These are phyloP conservation scores for Colletotrichum euphorbiae DNA, from an alignment of 2,329 filamentous ascomycete genomes.

Conservation along the genomic window DNA sequence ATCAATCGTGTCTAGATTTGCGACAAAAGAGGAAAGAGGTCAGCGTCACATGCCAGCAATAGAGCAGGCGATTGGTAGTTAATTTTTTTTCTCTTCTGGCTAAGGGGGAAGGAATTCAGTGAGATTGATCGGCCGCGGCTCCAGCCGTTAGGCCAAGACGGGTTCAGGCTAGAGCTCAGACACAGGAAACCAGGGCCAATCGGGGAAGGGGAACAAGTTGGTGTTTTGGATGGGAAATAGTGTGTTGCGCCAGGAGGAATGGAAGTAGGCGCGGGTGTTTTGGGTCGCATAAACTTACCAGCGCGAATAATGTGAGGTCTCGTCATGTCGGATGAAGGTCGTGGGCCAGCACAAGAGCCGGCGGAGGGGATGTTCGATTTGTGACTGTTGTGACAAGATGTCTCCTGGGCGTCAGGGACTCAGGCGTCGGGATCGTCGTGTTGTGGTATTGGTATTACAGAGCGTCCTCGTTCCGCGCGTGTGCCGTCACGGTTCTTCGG, in stretches of 20 bases:
- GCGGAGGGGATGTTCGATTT: slow-evolving; percentile 20
- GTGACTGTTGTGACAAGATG: slow-evolving; percentile 22
- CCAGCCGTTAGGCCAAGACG: slow-evolving; percentile 36
- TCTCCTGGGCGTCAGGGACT: slow-evolving; percentile 12
- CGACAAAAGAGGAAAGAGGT: slow-evolving; percentile 27
- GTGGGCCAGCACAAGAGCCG: slow-evolving; percentile 33
- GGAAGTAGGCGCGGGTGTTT: slow-evolving; percentile 37
- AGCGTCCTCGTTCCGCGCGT: slow-evolving; percentile 12
- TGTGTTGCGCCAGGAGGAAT: slow-evolving; percentile 36
- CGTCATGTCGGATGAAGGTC: slow-evolving; percentile 60
- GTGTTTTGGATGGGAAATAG: slow-evolving; percentile 31
- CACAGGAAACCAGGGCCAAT: slow-evolving; percentile 29
- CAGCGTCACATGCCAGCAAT: slow-evolving; percentile 35
- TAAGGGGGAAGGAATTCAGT: slow-evolving; percentile 28
- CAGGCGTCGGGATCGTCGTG: slow-evolving; percentile 10
- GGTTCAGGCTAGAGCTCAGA: slow-evolving; percentile 40
- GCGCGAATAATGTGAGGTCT: slow-evolving; percentile 70
- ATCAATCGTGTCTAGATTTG: slow-evolving; percentile 84
- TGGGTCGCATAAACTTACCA: slow-evolving; percentile 57
- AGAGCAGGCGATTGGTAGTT: slow-evolving; percentile 10
- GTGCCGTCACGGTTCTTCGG: slow-evolving; percentile 27
- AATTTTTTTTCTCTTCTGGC: slow-evolving; percentile 9
- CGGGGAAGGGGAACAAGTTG: slow-evolving; percentile 26
- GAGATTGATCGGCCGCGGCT: slow-evolving; percentile 37
- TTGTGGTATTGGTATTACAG: slow-evolving; percentile 17